phyloP scores from a whole-genome alignment of 305 asterid genomes.

The Withania somnifera region DNA sequence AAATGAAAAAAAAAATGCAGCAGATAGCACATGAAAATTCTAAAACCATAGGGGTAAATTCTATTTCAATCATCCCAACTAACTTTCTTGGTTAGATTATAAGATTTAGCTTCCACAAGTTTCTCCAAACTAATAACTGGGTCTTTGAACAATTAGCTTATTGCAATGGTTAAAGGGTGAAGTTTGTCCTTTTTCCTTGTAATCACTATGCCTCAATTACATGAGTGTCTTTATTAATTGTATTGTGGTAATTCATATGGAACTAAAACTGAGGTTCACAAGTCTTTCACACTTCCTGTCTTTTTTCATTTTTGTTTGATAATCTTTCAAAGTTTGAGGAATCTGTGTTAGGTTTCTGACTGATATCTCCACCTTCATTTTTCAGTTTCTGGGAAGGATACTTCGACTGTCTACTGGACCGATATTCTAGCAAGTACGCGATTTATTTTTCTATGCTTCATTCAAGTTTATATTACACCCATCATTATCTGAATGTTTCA shows the following conservation, averaged over 20 bases:
- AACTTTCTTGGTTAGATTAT: not conserved
- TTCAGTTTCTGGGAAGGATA: conserved; percentile 98
- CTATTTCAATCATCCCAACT: not conserved
- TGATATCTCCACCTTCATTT: not conserved
- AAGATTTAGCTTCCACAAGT: not conserved
- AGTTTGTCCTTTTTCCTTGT: not conserved
- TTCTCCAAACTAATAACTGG: not conserved
- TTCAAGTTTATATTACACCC: not conserved
- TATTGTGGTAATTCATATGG: not conserved
- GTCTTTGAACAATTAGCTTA: not conserved
- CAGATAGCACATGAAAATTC: too few relatives aligned
- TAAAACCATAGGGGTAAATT: too few relatives aligned
- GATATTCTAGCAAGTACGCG: conserved; percentile 78
- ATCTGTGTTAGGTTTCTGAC: not conserved
- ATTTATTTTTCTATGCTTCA: not conserved
- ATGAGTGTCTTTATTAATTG: not conserved
- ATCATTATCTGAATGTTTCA: conserved; percentile 6
- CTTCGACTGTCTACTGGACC: conserved; percentile 82
- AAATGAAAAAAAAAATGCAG: too few relatives aligned
- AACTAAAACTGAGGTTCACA: not conserved
- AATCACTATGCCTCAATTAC: not conserved
- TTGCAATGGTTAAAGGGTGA: not conserved
- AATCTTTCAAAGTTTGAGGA: not conserved
- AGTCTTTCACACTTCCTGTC: not conserved
- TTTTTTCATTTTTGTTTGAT: not conserved